Base-by-base conservation (phyloP, 2,329 filamentous ascomycete species). In the Teratosphaeria zuluensis region DNA sequence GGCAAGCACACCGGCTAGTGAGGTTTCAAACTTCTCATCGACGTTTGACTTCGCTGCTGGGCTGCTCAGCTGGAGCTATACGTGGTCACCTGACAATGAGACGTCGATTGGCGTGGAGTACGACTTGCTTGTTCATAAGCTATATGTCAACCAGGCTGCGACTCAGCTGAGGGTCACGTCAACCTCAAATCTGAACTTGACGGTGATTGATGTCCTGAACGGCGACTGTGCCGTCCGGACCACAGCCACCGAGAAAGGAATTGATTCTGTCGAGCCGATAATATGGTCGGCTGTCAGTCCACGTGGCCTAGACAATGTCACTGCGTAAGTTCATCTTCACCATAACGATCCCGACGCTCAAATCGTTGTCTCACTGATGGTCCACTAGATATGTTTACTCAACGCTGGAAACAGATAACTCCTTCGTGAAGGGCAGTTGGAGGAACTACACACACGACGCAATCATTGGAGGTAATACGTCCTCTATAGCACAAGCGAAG, bases 281-380 rank as follows among this genome's bases (percentile, higher is more conserved):
- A 86, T 90, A 51, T 89, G 81, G 75, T 80, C 83, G 1, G 81
- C 84, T 1, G 86, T 90, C 1, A 79, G 79, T 30, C 87, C 87
- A 0, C 72, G 76, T 55, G 84, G 85, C 1, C 75, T 89, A 51
- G 69, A 71, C 21, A 80, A 88, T 65, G 80, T 88, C 46, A 86
- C 83, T 0, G 86, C 83, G n/a, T 48, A 21, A 35, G 33, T 35
- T 14, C 33, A 35, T 35, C 24, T 28, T 4, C 2, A 6, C 8
- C 14, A 11, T 35, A 14, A 35, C 2, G 2, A 2, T 9, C 6
- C 8, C 33, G 8, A 6, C 2, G 8, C 33, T 35, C 6, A 11
- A 11, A 6, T 14, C 14, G 9, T 9, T 7, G 33, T 14, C 33
- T 35, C 33, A 14, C 33, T 35, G 33, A 35, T 14, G 33, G 8